Evolutionary conservation across 495 filamentous ascomycete genomes (phyloP), one percentile per base, ranked within the genome.

Genomic region (Neurospora sp.): DNA sequence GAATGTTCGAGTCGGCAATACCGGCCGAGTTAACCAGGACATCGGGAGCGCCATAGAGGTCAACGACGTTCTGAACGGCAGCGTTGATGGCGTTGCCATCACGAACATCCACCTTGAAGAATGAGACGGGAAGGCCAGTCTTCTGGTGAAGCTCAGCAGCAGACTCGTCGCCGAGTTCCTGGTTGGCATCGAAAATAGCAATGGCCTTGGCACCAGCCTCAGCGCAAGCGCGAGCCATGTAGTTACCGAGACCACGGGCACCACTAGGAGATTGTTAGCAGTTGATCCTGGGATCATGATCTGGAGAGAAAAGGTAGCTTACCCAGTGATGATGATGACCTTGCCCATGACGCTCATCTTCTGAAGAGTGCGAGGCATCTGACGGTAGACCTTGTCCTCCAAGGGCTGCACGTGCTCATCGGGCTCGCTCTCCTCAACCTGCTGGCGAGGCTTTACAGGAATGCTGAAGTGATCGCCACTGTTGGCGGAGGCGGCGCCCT

Each of bases 11-110:
- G 71, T 94, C 92, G 74, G 93, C 92, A 73, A 96, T 93, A 76
- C 94, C 93, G 39, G 93, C 94, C 71, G 92, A 92, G 82, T 93
- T 94, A 83, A 96, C 87, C 19, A 94, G 83, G 31, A 94, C 90
- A 72, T 94, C 89, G 21, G 93, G 84, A 6, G 87, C 83, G 70
- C 88, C 92, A 73, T 90, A 89, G 72, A 88, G 84, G 43, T 85
- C 81, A n/a, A 88, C 83, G 24, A 89, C 83, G 40, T 87, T 81
- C 72, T 87, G 83, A 71, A 92, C 89, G 59, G 91, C 85, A 37
- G 86, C 86, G 39, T 88, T 85, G 71, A 92, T 88, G 21, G 88
- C 88, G 28, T 83, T 82, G 8, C 84, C 88, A 70, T 94, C 90
- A 75, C 91, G 90, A 39, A 94, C 90, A 76, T 94, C 92, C 42